Evolutionary conservation across 2,329 filamentous ascomycete genomes (phyloP).

Genomic region (Pezicula neosporulosa): DNA sequence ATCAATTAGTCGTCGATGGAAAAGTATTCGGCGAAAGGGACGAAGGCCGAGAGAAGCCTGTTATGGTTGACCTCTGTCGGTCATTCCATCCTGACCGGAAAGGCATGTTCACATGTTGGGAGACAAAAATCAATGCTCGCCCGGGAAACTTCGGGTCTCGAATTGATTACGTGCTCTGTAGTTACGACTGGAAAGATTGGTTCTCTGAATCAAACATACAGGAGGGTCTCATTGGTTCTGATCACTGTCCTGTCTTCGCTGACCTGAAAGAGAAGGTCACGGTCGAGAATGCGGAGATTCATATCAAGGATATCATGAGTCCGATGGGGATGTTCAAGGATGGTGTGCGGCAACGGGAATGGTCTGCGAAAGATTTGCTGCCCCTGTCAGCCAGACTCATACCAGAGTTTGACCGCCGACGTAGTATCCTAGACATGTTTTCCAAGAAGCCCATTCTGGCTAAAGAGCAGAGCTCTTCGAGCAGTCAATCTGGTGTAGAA

Average conservation of each 20-base stretch:
- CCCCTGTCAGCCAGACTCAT: conserved; percentile 79
- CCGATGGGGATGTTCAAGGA: conserved; percentile 65
- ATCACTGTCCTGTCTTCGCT: conserved; percentile 92
- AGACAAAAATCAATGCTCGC: conserved; percentile 91
- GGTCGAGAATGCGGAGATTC: conserved; percentile 42
- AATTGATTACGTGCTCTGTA: conserved; percentile 92
- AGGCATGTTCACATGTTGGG: conserved; percentile 98
- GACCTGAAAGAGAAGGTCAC: conserved; percentile 62
- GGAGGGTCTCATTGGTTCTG: conserved; percentile 88
- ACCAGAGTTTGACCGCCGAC: conserved; percentile 80
- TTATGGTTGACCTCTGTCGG: conserved; percentile 81
- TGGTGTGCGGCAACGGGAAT: conserved; percentile 64
- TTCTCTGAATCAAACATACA: conserved; percentile 82
- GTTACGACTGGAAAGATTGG: conserved; percentile 74
- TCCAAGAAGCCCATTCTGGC: conserved; percentile 42
- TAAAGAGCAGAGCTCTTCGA: conserved; percentile 6
- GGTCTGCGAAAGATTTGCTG: conserved; percentile 63
- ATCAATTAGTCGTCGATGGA: conserved; percentile 77
- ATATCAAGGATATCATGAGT: conserved; percentile 75
- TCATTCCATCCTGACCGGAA: conserved; percentile 73
- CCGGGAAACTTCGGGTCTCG: conserved; percentile 89
- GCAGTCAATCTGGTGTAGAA: conserved; percentile 2
- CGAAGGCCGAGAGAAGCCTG: conserved; percentile 62
- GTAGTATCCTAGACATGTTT: conserved; percentile 94
- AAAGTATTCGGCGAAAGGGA: conserved; percentile 65